Conservation (phyloP, 2,329 filamentous ascomycete species). For the Aspergillus sp. region DNA sequence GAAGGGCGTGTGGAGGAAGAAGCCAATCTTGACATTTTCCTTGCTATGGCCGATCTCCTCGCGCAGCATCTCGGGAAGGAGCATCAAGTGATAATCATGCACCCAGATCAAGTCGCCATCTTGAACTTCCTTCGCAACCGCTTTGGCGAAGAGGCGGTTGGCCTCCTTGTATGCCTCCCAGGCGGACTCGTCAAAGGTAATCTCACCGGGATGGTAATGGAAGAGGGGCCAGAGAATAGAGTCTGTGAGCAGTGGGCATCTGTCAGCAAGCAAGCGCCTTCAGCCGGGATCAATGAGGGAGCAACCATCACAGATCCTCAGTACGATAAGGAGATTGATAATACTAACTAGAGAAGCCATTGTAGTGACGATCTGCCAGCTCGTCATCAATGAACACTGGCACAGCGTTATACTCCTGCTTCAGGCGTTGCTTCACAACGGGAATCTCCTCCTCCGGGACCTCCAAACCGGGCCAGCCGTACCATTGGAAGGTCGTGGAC, state of each 20-base stretch:
- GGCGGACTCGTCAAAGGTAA: conserved; percentile 92
- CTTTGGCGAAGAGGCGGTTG: conserved; percentile 87
- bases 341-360: conserved; percentile 87
- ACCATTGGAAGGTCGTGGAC: conserved; percentile 95
- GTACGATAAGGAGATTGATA: background rate
- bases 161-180: conserved; percentile 93
- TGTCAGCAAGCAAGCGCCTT: conserved; percentile 15
- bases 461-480: conserved; percentile 94
- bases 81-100: conserved; percentile 98
- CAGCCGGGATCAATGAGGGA: too few relatives aligned
- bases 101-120: conserved; percentile 97
- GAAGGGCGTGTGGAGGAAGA: conserved; percentile 97
- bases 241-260: conserved; percentile 55
- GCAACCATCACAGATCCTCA: background rate
- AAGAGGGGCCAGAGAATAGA: conserved; percentile 98
- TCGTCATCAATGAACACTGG: conserved; percentile 94
- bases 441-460: conserved; percentile 81
- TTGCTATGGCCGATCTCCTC: conserved; percentile 78
- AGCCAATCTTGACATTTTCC: conserved; percentile 95
- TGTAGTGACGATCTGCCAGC: conserved; percentile 92
- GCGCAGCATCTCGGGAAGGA: conserved; percentile 91
- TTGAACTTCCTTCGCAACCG: conserved; percentile 81
- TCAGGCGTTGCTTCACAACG: conserved; percentile 73
- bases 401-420: conserved; percentile 84
- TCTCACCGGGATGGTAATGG: conserved; percentile 98